phyloP scores from a whole-genome alignment of 2,329 filamentous ascomycete genomes.

The Stagonosporopsis cucurbitacearum region DNA sequence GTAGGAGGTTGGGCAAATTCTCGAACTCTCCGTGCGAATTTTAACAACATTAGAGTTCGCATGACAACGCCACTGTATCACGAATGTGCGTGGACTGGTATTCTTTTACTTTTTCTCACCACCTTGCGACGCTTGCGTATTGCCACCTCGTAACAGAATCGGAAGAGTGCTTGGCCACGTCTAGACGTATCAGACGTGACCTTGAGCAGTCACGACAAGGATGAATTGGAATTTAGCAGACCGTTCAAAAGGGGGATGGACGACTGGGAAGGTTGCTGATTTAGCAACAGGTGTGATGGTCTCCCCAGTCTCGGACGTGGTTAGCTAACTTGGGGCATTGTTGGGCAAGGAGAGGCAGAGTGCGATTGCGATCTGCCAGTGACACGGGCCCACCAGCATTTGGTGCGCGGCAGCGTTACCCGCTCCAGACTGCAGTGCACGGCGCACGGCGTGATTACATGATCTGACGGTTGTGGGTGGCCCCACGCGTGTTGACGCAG shows the following conservation, averaged over 20 bases:
- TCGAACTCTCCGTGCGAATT: no score
- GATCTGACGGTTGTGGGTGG: slow-evolving; percentile 13
- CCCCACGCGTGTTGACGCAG: slow-evolving; percentile 9
- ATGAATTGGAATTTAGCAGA: neutral
- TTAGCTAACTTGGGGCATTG: neutral
- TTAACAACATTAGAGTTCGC: no score
- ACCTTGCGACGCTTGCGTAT: no score
- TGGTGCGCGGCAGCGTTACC: slow-evolving; percentile 8
- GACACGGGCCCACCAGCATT: neutral
- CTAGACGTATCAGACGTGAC: no score
- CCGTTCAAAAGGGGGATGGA: slow-evolving; percentile 6
- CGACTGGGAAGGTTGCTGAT: neutral
- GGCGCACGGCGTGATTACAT: no score
- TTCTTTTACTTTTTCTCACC: no score
- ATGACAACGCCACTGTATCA: no score
- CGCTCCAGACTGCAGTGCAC: slow-evolving; percentile 14
- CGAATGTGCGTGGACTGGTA: no score
- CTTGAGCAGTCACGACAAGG: no score
- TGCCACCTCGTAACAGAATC: no score
- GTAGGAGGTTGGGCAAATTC: no score
- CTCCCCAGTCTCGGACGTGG: neutral
- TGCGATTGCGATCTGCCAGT: slow-evolving; percentile 6
- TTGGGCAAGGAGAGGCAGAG: neutral
- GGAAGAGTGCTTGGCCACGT: no score
- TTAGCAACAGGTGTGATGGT: neutral